These are phyloP conservation scores for Chrysanthemum seticuspe DNA, from an alignment of 129 eudicot species.

Conservation along the genomic window DNA sequence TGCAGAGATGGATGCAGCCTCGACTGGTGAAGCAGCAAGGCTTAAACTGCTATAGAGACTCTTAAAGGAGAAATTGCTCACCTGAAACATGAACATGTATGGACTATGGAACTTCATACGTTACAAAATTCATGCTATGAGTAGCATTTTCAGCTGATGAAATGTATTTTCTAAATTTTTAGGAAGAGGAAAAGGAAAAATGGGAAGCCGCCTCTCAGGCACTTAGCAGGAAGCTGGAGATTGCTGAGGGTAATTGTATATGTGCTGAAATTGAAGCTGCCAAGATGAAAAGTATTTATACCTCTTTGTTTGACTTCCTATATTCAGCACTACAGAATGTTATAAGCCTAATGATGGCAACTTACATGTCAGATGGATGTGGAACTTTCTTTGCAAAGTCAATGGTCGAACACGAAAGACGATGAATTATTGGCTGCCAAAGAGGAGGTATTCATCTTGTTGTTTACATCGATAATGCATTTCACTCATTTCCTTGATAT, in stretches of 20 bases:
- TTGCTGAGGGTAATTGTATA: constrained; percentile 77
- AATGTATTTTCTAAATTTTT: constrained; percentile 1
- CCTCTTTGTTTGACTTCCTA: constrained; percentile 7
- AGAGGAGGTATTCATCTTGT: constrained; percentile 61
- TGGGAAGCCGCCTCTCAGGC: constrained; percentile 66
- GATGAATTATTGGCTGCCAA: constrained; percentile 62
- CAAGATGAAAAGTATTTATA: constrained; percentile 65
- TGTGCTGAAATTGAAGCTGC: constrained; percentile 91
- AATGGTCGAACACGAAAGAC: constrained; percentile 60
- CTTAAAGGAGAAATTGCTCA: constrained; percentile 86
- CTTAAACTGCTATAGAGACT: constrained; percentile 81
- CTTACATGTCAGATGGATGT: constrained; percentile 87
- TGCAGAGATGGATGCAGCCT: constrained; percentile 99
- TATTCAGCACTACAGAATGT: background rate
- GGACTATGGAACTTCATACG: constrained; percentile 8
- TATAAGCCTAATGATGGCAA: constrained; percentile 9
- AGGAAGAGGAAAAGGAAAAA: constrained; percentile 83
- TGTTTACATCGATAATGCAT: background rate
- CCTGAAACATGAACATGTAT: constrained; percentile 76
- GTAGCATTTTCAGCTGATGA: constrained; percentile 15
- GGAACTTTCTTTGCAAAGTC: constrained; percentile 75
- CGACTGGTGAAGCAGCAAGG: constrained; percentile 95
- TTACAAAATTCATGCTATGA: constrained; percentile 4
- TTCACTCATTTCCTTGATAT: background rate
- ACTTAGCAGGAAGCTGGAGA: constrained; percentile 66